phyloP scores from a whole-genome alignment of 2,329 filamentous ascomycete genomes.

The Penicillium sp. region DNA sequence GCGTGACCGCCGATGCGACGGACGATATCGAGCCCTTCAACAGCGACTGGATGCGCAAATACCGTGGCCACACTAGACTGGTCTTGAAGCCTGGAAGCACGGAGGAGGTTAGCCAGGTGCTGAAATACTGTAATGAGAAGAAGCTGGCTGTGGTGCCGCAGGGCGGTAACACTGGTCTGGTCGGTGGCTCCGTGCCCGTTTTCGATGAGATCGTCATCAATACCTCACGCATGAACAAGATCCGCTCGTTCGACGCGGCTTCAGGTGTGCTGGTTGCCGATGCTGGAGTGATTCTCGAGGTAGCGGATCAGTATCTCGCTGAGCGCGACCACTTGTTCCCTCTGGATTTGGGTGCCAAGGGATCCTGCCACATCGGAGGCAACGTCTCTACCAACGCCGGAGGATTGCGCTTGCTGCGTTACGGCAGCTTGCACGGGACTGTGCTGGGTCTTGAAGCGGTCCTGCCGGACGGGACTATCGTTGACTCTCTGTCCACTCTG shows the following conservation, averaged over 20 bases:
- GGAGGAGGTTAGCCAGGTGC: constrained; percentile 82
- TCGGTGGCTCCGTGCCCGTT: constrained; percentile 92
- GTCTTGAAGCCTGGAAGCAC: constrained; percentile 83
- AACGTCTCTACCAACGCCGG: constrained; percentile 96
- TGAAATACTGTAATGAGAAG: constrained; percentile 94
- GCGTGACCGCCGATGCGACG: constrained; percentile 67
- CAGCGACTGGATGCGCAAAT: constrained; percentile 98
- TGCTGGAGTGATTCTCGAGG: constrained; percentile 86
- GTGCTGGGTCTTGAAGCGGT: constrained; percentile 93
- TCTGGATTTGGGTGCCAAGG: constrained; percentile 94
- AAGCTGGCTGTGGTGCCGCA: constrained; percentile 92
- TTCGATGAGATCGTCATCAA: constrained; percentile 98
- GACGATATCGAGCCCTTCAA: constrained; percentile 92
- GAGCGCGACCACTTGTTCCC: constrained; percentile 88
- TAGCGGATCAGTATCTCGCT: constrained; percentile 80
- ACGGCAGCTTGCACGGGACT: constrained; percentile 90
- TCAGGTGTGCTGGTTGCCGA: constrained; percentile 88
- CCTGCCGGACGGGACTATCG: constrained; percentile 84
- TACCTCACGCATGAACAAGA: constrained; percentile 83
- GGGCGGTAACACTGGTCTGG: constrained; percentile 93
- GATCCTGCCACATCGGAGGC: constrained; percentile 92
- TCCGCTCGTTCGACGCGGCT: constrained; percentile 88
- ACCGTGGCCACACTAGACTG: constrained; percentile 81
- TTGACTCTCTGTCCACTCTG: constrained; percentile 82
- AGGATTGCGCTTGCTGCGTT: constrained; percentile 81